Conservation (phyloP, 805 yeast species). For the Ogataea populi-albae region DNA sequence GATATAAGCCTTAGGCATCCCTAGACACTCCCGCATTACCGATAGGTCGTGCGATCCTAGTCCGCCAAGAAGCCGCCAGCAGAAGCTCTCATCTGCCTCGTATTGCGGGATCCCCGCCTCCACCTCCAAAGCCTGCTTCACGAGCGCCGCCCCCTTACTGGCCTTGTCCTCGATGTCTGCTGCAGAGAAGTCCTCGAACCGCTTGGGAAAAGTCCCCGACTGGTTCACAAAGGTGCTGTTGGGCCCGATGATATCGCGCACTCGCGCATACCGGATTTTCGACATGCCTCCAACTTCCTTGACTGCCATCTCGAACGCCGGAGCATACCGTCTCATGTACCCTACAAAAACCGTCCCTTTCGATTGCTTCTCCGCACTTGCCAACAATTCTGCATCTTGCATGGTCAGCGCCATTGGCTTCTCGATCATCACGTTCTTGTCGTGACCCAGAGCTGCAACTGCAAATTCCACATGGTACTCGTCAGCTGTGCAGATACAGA, state of each 20-base stretch:
- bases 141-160: background rate
- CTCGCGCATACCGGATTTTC: constrained; percentile 6
- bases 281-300: constrained; percentile 5
- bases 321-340: constrained; percentile 8
- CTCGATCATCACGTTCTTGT: constrained; percentile 2
- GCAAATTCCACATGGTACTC: constrained; percentile 5
- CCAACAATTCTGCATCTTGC: constrained; percentile 1
- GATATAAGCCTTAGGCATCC: constrained; percentile 6
- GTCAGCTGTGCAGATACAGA: constrained; percentile 3
- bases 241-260: constrained; percentile 8
- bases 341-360: constrained; percentile 4
- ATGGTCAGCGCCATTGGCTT: constrained; percentile 2
- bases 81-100: constrained; percentile 2
- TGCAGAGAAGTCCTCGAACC: constrained; percentile 3
- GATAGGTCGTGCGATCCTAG: constrained; percentile 8
- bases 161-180: constrained; percentile 1
- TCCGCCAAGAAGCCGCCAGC: constrained; percentile 8
- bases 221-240: constrained; percentile 6
- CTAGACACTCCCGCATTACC: constrained; percentile 6
- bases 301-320: constrained; percentile 6
- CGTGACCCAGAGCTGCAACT: constrained; percentile 1
- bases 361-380: constrained; percentile 13
- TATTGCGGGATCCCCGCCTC: background rate
- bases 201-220: constrained; percentile 5
- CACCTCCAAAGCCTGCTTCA: constrained; percentile 4